Conservation (phyloP, 2,329 filamentous ascomycete species). For the Cercospora sp. region DNA sequence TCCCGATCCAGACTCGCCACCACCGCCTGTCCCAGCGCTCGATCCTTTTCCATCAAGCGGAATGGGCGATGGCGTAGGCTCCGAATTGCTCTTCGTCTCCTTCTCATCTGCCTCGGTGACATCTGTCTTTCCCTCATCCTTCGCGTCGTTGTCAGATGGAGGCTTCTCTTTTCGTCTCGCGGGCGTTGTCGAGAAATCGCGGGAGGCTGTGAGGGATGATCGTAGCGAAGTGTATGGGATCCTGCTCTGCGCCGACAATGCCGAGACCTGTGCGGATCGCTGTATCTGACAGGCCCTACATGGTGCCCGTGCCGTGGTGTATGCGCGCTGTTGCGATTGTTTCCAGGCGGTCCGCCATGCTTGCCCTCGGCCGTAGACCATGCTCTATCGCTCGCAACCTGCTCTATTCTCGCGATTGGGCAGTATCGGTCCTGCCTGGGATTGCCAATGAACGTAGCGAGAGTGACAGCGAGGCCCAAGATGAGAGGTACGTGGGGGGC, state of each 20-base stretch:
- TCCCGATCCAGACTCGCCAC: slow-evolving; percentile 44
- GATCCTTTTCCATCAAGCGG: slow-evolving; percentile 59
- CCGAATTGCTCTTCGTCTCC: slow-evolving; percentile 49
- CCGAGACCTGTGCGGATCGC: slow-evolving; percentile 21
- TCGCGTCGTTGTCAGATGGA: slow-evolving; percentile 47
- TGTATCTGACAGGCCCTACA: slow-evolving; percentile 34
- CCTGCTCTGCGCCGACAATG: slow-evolving; percentile 24
- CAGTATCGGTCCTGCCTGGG: neutral
- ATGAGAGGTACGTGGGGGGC: neutral
- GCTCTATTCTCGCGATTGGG: neutral
- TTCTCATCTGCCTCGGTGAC: slow-evolving; percentile 46
- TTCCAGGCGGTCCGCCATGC: slow-evolving; percentile 63
- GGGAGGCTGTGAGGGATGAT: slow-evolving; percentile 31
- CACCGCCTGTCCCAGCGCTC: slow-evolving; percentile 57
- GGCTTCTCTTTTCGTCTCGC: slow-evolving; percentile 59
- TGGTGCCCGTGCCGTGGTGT: slow-evolving; percentile 31
- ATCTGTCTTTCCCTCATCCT: slow-evolving; percentile 44
- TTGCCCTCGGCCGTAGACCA: slow-evolving; percentile 65
- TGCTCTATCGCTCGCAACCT: slow-evolving; percentile 42
- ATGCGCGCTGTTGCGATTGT: slow-evolving; percentile 35
- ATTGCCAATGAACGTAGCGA: neutral
- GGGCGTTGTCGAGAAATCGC: slow-evolving; percentile 45
- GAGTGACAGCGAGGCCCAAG: neutral
- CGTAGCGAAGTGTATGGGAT: slow-evolving; percentile 28
- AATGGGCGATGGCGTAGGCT: slow-evolving; percentile 55